These are phyloP conservation scores for Mucor plumbeus DNA, from an alignment of 371 early-diverging fungal species.

Conservation along the genomic window DNA sequence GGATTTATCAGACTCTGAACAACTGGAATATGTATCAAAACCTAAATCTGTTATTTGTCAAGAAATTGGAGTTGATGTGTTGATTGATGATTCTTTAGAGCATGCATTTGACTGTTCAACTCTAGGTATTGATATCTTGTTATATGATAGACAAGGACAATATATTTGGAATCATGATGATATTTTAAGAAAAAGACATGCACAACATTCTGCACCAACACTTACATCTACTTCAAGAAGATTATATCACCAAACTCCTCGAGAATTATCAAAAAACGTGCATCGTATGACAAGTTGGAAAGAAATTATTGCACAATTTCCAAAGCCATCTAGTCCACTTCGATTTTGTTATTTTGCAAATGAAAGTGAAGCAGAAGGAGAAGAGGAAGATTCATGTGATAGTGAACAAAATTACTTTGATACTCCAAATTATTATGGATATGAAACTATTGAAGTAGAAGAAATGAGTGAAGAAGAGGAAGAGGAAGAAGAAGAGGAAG, in stretches of 20 bases:
- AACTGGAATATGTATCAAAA: conserved; percentile 49
- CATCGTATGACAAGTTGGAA: conserved; percentile 55
- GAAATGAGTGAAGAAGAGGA: conserved; percentile 30
- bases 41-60: conserved; percentile 57
- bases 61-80: conserved; percentile 56
- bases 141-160: conserved; percentile 49
- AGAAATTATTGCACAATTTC: conserved; percentile 53
- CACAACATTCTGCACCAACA: neutral
- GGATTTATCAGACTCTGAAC: conserved; percentile 48
- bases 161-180: conserved; percentile 53
- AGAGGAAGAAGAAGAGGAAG: conserved; percentile 23
- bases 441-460: conserved; percentile 38
- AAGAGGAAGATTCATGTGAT: conserved; percentile 10
- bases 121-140: conserved; percentile 44
- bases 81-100: conserved; percentile 56
- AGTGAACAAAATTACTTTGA: neutral
- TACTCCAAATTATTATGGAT: conserved; percentile 12
- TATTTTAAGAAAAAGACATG: neutral
- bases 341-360: conserved; percentile 38
- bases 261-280: conserved; percentile 43
- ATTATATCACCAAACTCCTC: conserved; percentile 19
- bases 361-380: conserved; percentile 22
- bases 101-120: conserved; percentile 52
- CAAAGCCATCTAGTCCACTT: conserved; percentile 55
- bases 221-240: conserved; percentile 26